Evolutionary conservation across 2,329 filamentous ascomycete genomes (phyloP).

Genomic region (Colletotrichum gloeosporioides): DNA sequence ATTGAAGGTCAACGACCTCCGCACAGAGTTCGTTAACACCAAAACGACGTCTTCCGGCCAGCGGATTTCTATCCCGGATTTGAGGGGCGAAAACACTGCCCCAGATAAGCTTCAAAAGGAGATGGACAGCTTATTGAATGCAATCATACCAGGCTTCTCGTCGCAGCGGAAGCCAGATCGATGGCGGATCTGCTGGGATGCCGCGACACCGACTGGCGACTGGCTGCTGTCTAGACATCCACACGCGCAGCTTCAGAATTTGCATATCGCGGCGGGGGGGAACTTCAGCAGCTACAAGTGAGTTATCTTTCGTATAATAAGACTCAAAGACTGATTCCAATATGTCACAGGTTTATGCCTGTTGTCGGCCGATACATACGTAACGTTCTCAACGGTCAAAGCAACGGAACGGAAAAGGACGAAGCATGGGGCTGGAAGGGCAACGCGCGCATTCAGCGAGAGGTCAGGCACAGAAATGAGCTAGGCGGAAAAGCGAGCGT

Average conservation of each 20-base stretch:
- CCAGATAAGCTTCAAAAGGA: background rate
- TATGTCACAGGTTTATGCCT: background rate
- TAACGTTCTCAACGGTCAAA: background rate
- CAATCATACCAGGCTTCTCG: background rate
- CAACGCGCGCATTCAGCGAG: background rate
- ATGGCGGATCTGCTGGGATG: conserved; percentile 10
- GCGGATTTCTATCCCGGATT: background rate
- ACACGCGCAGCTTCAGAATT: background rate
- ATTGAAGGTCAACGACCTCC: conserved; percentile 4
- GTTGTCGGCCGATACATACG: background rate
- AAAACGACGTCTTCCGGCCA: background rate
- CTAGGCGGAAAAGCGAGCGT: background rate
- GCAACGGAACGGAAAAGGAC: background rate
- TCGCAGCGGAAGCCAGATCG: background rate
- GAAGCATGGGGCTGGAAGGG: conserved; percentile 1
- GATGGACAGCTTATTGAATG: background rate
- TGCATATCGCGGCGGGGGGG: background rate
- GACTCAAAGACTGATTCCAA: background rate
- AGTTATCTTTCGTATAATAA: background rate
- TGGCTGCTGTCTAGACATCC: conserved; percentile 5
- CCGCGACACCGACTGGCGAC: background rate
- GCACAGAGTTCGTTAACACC: conserved; percentile 4
- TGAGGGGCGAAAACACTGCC: background rate
- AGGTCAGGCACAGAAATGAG: background rate
- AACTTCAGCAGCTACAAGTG: conserved; percentile 14